Conservation (phyloP, 768 basidiomycete genomes). For the Mycena floridula region DNA sequence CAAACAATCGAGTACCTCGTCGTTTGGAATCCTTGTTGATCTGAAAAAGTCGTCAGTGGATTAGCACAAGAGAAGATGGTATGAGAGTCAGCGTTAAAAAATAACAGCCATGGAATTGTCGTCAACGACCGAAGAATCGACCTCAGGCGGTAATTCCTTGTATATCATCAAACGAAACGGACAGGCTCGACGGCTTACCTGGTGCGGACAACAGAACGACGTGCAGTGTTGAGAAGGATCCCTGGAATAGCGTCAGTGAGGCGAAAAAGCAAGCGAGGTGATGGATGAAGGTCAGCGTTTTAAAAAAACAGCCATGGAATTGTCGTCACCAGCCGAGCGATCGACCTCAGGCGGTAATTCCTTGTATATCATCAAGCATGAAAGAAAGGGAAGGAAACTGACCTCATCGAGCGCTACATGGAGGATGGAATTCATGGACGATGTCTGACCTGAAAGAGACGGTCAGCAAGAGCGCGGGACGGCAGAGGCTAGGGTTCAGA, state of each 20-base stretch:
- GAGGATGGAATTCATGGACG: too few species aligned
- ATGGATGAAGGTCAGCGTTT: slow-evolving; percentile 41
- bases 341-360: slow-evolving; percentile 82
- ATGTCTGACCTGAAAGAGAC: too few species aligned
- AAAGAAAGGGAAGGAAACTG: slow-evolving; percentile 19
- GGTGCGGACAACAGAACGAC: too few species aligned
- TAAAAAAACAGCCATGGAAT: slow-evolving; percentile 78
- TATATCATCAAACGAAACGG: slow-evolving; percentile 42
- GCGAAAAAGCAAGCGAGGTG: background rate
- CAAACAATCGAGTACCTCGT: background rate
- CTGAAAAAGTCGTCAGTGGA: too few species aligned
- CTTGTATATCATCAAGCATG: slow-evolving; percentile 54
- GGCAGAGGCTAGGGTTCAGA: too few species aligned
- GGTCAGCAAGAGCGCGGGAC: too few species aligned
- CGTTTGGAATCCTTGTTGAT: background rate
- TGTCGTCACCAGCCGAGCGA: slow-evolving; percentile 56
- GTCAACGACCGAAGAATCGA: slow-evolving; percentile 47
- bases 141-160: slow-evolving; percentile 87
- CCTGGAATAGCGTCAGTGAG: background rate
- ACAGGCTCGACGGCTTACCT: background rate
- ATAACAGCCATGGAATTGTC: slow-evolving; percentile 84
- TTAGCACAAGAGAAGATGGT: background rate
- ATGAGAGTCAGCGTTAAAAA: slow-evolving; percentile 54
- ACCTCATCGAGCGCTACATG: slow-evolving; percentile 24
- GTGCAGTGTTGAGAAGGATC: background rate